These are phyloP conservation scores for Rhynchosporium agropyri DNA, from an alignment of 2,329 filamentous ascomycete species.

Conservation along the genomic window DNA sequence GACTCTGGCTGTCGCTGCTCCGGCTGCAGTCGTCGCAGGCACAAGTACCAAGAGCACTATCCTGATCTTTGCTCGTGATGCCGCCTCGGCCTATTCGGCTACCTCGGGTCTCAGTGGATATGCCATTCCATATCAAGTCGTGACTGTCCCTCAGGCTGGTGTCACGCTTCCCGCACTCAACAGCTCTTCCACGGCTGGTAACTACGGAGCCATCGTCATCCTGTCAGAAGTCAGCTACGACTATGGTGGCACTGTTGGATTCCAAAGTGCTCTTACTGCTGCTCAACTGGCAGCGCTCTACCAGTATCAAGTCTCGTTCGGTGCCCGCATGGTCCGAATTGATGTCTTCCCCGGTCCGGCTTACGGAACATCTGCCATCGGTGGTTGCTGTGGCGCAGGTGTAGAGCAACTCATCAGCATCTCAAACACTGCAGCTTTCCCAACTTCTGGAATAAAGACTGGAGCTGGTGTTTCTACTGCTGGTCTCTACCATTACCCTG, in stretches of 20 bases:
- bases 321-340: slow-evolving; percentile 62
- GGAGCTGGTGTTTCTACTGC: slow-evolving; percentile 51
- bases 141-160: slow-evolving; percentile 57
- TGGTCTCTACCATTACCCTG: slow-evolving; percentile 62
- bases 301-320: slow-evolving; percentile 59
- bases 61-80: slow-evolving; percentile 58
- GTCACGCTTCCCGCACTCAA: slow-evolving; percentile 55
- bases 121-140: slow-evolving; percentile 59
- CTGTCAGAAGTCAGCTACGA: slow-evolving; percentile 43
- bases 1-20: slow-evolving; percentile 10
- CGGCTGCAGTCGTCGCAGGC: slow-evolving; percentile 19
- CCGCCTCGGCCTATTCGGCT: slow-evolving; percentile 50
- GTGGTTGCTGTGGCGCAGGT: slow-evolving; percentile 51
- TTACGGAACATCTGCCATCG: slow-evolving; percentile 46
- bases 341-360: slow-evolving; percentile 57
- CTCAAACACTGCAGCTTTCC: slow-evolving; percentile 55
- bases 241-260: slow-evolving; percentile 50
- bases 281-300: slow-evolving; percentile 60
- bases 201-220: slow-evolving; percentile 60
- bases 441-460: slow-evolving; percentile 56
- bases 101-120: slow-evolving; percentile 60
- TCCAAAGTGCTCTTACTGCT: slow-evolving; percentile 48
- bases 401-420: slow-evolving; percentile 57
- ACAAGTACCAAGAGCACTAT: slow-evolving; percentile 48
- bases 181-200: slow-evolving; percentile 50